Percentiles rank a stretch among this genome's conserved stretches.
phyloP scores from a whole-genome alignment of 257 asterid genomes.

The Cynanchum wilfordii region DNA sequence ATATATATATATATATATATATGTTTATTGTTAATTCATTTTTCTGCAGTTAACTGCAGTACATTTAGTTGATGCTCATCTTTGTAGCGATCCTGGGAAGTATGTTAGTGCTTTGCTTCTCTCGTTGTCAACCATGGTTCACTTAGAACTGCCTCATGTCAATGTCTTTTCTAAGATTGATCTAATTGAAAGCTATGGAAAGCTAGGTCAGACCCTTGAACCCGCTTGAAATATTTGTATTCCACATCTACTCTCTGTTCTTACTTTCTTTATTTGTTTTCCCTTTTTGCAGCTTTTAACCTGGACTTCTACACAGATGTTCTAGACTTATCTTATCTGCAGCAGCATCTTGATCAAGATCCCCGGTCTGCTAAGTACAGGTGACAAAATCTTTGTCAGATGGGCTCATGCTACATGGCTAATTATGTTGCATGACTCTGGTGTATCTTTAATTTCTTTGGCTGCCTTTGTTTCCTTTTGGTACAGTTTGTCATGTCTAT shows the following conservation, averaged over 20 bases:
- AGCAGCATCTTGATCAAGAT: conserved; percentile 77
- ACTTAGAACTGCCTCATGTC: conserved; percentile 93
- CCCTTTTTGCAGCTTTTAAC: conserved; percentile 66
- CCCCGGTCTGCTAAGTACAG: conserved; percentile 82
- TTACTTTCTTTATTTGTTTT: conserved; percentile 16
- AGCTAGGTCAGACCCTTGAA: conserved; percentile 48
- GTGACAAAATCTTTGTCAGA: conserved; percentile 27
- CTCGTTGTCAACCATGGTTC: conserved; percentile 88
- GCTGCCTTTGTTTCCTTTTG: background rate
- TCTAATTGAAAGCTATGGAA: conserved; percentile 89
- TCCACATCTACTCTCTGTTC: conserved; percentile 9
- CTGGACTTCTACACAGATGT: conserved; percentile 97
- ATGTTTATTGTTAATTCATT: conserved; percentile 14
- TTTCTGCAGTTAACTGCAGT: conserved; percentile 80
- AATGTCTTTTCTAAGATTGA: conserved; percentile 95
- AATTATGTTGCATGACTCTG: background rate
- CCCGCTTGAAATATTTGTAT: conserved; percentile 4
- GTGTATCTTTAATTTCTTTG: background rate
- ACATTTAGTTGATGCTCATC: conserved; percentile 95
- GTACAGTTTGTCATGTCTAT: background rate
- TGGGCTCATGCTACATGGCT: background rate
- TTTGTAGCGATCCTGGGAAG: conserved; percentile 96
- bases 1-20: background rate
- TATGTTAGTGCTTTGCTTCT: conserved; percentile 88
- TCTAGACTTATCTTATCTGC: conserved; percentile 80